Conservation (phyloP, 257 asterid species). For the Gentiana straminea region DNA sequence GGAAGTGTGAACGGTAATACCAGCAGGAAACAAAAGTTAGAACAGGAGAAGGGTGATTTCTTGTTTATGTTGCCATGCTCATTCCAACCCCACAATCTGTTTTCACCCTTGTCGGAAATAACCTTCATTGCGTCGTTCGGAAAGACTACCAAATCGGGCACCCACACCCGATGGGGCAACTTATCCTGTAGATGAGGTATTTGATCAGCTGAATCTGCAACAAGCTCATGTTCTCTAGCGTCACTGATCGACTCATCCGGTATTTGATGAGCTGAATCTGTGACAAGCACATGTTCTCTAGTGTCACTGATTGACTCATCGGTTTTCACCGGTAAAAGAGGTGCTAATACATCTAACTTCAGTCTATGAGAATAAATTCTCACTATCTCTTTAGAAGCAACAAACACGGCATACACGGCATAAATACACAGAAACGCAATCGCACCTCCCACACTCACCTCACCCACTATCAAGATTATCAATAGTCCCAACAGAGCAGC, state of each 20-base stretch:
- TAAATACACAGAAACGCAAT: constrained; percentile 45
- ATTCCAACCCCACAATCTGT: constrained; percentile 58
- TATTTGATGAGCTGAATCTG: background rate
- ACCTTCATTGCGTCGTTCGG: constrained; percentile 32
- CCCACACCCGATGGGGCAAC: constrained; percentile 65
- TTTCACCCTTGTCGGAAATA: constrained; percentile 11
- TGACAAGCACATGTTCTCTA: constrained; percentile 18
- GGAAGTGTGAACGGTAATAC: constrained; percentile 54
- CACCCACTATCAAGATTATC: constrained; percentile 37
- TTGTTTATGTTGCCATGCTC: constrained; percentile 19
- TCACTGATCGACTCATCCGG: constrained; percentile 7
- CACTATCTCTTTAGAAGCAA: constrained; percentile 46
- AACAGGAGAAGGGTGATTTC: constrained; percentile 29
- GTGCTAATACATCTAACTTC: constrained; percentile 20
- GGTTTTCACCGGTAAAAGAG: constrained; percentile 34
- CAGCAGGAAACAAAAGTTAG: constrained; percentile 31
- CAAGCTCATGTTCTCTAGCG: constrained; percentile 16
- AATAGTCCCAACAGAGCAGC: constrained; percentile 32
- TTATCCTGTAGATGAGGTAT: constrained; percentile 24
- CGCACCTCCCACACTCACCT: constrained; percentile 54
- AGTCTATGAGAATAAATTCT: constrained; percentile 20
- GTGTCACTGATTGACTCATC: constrained; percentile 8
- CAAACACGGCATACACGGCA: constrained; percentile 38
- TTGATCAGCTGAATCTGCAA: constrained; percentile 18
- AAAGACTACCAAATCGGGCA: constrained; percentile 40